Base-by-base conservation (phyloP, 1,284 basidiomycete species). In the Mycosarcoma mackinlayi region DNA sequence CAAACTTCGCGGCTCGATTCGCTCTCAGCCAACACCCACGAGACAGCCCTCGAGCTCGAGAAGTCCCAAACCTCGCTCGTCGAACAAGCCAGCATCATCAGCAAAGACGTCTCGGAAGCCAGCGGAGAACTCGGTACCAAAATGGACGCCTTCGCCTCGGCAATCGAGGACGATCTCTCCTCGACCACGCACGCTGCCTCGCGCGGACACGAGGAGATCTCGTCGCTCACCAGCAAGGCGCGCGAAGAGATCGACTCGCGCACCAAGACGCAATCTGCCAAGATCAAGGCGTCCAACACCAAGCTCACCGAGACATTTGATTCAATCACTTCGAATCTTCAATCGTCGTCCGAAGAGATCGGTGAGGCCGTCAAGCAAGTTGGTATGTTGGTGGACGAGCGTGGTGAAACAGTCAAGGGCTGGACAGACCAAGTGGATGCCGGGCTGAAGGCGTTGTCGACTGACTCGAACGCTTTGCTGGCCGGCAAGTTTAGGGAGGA, bases 261-360 rank as follows among this genome's bases (percentile, higher is more conserved):
- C 23, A 57, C 67, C 42, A 71, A 71, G 27, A 16, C 54, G 16
- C 59, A 61, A 23, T 66, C 59, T 25, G 11, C 59, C 44, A 66
- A 62, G 39, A 48, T 71, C 59, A 71, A 71, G 33, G 40, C 51
- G 13, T 35, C 46, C 41, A 71, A 65, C 38, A 40, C 54, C 48
- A 59, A 66, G 44, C 51, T 66, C 48, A 59, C 48, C 39, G 58
- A 66, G n/a, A 62, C 63, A 0, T 59, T 66, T 16, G 68, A 63
- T 2, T 33, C 54, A 6, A 13, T 66, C 11, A 25, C 31, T 2
- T 31, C 52, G 9, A 42, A 38, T 38, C 31, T 66, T 6, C 31
- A 44, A 1, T 18, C 47, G 1, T 57, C 50, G 1, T 53, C 57
- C 8, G 24, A 55, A 8, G 47, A 53, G 18, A 40, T 63, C 14